Base-by-base conservation (phyloP, 176 grass and related monocot genomes). In the Puya raimondii region DNA sequence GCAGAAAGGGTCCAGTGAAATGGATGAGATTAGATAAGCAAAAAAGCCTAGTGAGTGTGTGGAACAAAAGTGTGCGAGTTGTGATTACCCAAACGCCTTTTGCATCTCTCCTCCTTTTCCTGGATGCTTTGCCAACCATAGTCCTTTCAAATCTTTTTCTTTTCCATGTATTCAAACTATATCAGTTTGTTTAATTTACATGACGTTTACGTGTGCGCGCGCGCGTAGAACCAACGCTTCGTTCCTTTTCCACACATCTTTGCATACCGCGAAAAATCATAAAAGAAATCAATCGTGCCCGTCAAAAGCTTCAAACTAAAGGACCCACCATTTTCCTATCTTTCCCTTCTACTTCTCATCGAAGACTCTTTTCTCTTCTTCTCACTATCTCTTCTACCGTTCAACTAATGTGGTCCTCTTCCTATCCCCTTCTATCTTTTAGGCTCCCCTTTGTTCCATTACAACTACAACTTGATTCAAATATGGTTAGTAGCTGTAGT, bases 81-180 rank as follows among this genome's bases (percentile, higher is more conserved):
- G 56, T 61, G 56, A 61, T 61, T 20, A 61, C 3, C 56, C 56
- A 61, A 18, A 26, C 25, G 7, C 56, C 56, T 13, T 54, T 13
- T 13, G 10, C 52, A 12, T 13, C 52, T 12, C 52, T 12, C 12
- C 56, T 2, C 16, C 56, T 61, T 61, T 61, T 18, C 33, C 21
- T 9, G n/a, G 56, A 61, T 61, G 56, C 56, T 61, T 61, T 61
- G 56, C 56, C 56, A 61, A 61, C 56, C 56, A 61, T 20, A 61
- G 21, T 61, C 56, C 56, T 61, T 61, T n/a, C 21, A 61, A 16
- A 3, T 20, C n/a, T 11, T 20, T 10, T 61, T 18, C 2, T 61
- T 20, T 20, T 20, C 7, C 56, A 20, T 61, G n/a, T 61, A 56
- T n/a, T 14, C 12, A 56, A 56, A 54, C 11, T n/a, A 56, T 2